Conservation (phyloP, 1,284 basidiomycete genomes). For the Malassezia obtusa region DNA sequence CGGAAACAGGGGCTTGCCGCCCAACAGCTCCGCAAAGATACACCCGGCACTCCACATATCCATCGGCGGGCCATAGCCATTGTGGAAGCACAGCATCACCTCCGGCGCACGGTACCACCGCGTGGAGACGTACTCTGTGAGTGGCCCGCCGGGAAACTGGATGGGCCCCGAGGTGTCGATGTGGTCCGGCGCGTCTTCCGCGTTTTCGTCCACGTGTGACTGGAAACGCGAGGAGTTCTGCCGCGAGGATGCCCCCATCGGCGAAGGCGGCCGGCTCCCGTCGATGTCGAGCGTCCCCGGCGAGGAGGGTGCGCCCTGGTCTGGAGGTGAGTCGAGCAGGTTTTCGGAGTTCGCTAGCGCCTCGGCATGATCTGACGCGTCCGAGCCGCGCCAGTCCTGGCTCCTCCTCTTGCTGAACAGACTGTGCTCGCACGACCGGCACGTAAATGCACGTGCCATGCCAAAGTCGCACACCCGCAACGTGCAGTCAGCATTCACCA, state of each 20-base stretch:
- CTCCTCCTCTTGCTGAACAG: background rate
- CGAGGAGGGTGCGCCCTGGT: background rate
- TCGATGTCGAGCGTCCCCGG: background rate
- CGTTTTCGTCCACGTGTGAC: background rate
- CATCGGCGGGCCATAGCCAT: constrained; percentile 43
- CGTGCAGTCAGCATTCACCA: constrained; percentile 45
- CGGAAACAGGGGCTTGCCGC: constrained; percentile 40
- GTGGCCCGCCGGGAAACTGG: constrained; percentile 42
- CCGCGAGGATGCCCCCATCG: background rate
- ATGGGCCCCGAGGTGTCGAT: constrained; percentile 1
- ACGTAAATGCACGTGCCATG: constrained; percentile 33
- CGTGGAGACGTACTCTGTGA: constrained; percentile 46
- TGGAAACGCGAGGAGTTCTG: background rate
- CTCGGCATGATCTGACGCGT: background rate
- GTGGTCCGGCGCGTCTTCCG: background rate
- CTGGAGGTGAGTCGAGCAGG: background rate
- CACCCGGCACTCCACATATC: constrained; percentile 48
- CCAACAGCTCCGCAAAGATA: constrained; percentile 45
- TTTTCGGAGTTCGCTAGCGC: background rate
- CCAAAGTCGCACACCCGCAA: constrained; percentile 45
- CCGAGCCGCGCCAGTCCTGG: background rate
- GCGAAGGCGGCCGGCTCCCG: background rate
- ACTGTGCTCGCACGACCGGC: background rate
- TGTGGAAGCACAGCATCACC: constrained; percentile 45
- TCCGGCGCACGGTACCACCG: constrained; percentile 47